A percentile compares a stretch with the other conserved stretches of the same genome.
These are phyloP conservation scores for Tillandsia fasciculata DNA, from an alignment of 176 grass and related monocot species.

Conservation along the genomic window DNA sequence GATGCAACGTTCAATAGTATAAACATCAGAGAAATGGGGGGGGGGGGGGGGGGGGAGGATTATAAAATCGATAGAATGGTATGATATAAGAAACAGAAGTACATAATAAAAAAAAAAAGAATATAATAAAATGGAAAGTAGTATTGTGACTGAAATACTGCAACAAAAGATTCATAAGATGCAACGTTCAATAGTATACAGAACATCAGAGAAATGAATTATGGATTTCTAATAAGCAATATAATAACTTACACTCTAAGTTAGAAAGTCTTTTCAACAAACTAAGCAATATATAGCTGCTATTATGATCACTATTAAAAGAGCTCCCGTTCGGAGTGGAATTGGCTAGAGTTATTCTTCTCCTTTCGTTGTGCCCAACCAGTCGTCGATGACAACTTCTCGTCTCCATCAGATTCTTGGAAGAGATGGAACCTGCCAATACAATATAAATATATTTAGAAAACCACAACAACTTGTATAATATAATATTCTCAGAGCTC, in stretches of 20 bases:
- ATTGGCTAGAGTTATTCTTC: constrained; percentile 43
- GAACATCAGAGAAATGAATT: constrained; percentile 1
- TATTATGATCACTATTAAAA: constrained; percentile 26
- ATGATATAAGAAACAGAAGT: too few species aligned
- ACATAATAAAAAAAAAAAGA: too few species aligned
- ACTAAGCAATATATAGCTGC: constrained; percentile 33
- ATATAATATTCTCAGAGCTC: too few species aligned
- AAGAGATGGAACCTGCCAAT: constrained; percentile 60
- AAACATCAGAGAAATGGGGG: background rate
- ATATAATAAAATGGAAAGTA: too few species aligned
- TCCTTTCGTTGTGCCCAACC: constrained; percentile 58
- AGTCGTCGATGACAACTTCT: constrained; percentile 75
- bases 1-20: too few species aligned
- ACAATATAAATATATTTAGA: too few species aligned
- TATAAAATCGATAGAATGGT: too few species aligned
- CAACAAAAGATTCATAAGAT: too few species aligned
- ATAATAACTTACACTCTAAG: constrained; percentile 50
- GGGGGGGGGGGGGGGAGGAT: too few species aligned
- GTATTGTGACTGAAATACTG: too few species aligned
- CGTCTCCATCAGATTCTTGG: constrained; percentile 80
- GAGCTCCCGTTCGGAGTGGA: constrained; percentile 16
- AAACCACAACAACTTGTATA: too few species aligned
- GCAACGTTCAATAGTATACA: background rate
- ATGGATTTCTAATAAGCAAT: background rate
- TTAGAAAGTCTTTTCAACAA: constrained; percentile 63